These are phyloP conservation scores for Helianthus tuberosus DNA, from an alignment of 129 eudicot genomes.

Conservation along the genomic window DNA sequence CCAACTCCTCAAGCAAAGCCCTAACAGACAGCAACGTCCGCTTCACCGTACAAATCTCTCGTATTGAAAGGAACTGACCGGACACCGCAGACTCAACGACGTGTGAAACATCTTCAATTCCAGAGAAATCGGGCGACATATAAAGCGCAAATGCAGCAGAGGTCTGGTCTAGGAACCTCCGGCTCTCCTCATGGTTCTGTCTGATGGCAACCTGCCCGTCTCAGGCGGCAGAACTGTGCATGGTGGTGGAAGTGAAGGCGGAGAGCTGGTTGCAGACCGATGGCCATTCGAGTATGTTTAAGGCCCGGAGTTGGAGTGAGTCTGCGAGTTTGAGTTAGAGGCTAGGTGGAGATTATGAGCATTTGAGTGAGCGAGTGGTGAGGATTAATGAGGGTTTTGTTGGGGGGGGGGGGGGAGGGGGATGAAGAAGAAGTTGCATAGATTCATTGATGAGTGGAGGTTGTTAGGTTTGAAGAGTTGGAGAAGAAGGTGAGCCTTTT, in stretches of 20 bases:
- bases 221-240: constrained; percentile 62
- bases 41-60: constrained; percentile 67
- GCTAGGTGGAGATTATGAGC: constrained; percentile 21
- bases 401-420: too few relatives aligned
- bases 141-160: constrained; percentile 73
- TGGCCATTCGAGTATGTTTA: constrained; percentile 86
- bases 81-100: constrained; percentile 45
- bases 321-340: constrained; percentile 50
- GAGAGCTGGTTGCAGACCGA: constrained; percentile 72
- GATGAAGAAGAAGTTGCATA: constrained; percentile 36
- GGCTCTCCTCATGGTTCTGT: constrained; percentile 58
- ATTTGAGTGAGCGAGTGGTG: constrained; percentile 26
- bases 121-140: constrained; percentile 64
- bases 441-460: constrained; percentile 44
- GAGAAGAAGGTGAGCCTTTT: too few relatives aligned
- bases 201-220: constrained; percentile 56
- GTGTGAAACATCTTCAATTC: constrained; percentile 64
- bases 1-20: constrained; percentile 62
- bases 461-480: not conserved
- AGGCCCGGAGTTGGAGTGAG: constrained; percentile 66
- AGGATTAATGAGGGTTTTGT: constrained; percentile 21
- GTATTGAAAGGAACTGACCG: constrained; percentile 49
- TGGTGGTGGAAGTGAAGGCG: constrained; percentile 83
- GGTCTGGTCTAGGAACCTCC: constrained; percentile 66
- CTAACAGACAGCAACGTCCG: constrained; percentile 60